These are phyloP conservation scores for Alnus glutinosa DNA, from an alignment of 306 rosid genomes.

Conservation along the genomic window DNA sequence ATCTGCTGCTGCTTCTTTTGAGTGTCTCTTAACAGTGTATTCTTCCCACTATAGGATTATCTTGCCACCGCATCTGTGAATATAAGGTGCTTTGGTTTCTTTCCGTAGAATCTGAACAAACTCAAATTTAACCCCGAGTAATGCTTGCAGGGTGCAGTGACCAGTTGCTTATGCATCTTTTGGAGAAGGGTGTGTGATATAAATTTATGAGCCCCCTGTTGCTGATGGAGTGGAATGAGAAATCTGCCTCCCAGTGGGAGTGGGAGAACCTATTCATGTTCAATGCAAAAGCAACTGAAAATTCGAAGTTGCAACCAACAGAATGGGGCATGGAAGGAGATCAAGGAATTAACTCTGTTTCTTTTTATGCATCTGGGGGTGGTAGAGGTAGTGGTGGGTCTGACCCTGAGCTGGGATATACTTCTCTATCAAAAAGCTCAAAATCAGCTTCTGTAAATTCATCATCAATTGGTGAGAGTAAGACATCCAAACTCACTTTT, in stretches of 20 bases:
- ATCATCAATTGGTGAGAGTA: conserved; percentile 68
- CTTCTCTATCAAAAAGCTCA: conserved; percentile 61
- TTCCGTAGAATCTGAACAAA: conserved; percentile 11
- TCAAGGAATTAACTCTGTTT: conserved; percentile 51
- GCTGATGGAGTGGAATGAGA: conserved; percentile 87
- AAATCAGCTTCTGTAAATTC: conserved; percentile 76
- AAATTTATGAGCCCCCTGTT: conserved; percentile 16
- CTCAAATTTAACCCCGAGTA: conserved; percentile 16
- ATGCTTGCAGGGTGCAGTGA: conserved; percentile 46
- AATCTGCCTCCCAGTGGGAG: conserved; percentile 67
- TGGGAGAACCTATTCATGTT: conserved; percentile 68
- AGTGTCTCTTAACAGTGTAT: background rate
- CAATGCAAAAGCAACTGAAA: conserved; percentile 58
- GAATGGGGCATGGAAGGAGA: conserved; percentile 59
- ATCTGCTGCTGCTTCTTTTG: background rate
- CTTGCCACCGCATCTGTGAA: conserved; percentile 2
- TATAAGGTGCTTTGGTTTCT: conserved; percentile 1
- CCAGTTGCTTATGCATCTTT: conserved; percentile 25
- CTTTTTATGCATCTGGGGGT: conserved; percentile 51
- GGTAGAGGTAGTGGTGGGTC: conserved; percentile 50
- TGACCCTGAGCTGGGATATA: conserved; percentile 49
- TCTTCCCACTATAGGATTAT: conserved; percentile 2
- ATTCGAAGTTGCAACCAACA: conserved; percentile 45
- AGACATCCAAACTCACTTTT: conserved; percentile 50
- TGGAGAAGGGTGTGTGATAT: conserved; percentile 28